Percentiles rank a stretch among this genome's conserved stretches.
Evolutionary conservation across 2,329 filamentous ascomycete species (phyloP).

Genomic region (Colletotrichum viniferum): DNA sequence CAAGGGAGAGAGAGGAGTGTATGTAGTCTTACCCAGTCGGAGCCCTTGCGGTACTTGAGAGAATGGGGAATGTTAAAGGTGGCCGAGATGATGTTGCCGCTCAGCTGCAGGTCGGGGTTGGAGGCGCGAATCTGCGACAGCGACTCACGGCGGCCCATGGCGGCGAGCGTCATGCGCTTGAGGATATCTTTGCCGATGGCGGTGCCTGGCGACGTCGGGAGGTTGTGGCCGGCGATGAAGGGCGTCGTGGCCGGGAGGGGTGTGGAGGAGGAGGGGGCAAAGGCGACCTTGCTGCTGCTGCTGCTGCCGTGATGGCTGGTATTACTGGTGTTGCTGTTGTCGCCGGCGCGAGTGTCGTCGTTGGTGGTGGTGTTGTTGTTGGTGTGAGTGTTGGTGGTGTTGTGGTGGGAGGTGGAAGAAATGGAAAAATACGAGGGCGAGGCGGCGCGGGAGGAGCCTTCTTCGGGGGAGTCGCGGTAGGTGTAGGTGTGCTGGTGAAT

Average conservation of each 20-base stretch:
- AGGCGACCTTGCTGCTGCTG: neutral
- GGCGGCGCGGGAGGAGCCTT: constrained; percentile 7
- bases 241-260: neutral
- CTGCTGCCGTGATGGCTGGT: neutral
- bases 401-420: constrained; percentile 14
- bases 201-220: constrained; percentile 5
- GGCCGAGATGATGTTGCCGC: constrained; percentile 69
- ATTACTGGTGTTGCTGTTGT: neutral
- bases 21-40: constrained; percentile 58
- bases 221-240: constrained; percentile 18
- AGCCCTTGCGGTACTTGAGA: constrained; percentile 60
- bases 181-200: constrained; percentile 41
- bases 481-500: constrained; percentile 31
- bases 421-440: constrained; percentile 28
- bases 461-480: constrained; percentile 21
- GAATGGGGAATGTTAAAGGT: constrained; percentile 68
- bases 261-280: neutral
- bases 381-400: neutral
- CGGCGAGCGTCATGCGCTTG: constrained; percentile 45
- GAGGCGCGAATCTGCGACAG: constrained; percentile 59
- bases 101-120: constrained; percentile 62
- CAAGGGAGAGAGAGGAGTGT: too few species aligned
- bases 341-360: neutral
- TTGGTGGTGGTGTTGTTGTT: neutral
- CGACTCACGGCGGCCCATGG: constrained; percentile 53